A percentile compares a stretch with the other conserved stretches of the same genome.
Conservation (phyloP, 345 rosid species). For the Euphorbia tirucalli region DNA sequence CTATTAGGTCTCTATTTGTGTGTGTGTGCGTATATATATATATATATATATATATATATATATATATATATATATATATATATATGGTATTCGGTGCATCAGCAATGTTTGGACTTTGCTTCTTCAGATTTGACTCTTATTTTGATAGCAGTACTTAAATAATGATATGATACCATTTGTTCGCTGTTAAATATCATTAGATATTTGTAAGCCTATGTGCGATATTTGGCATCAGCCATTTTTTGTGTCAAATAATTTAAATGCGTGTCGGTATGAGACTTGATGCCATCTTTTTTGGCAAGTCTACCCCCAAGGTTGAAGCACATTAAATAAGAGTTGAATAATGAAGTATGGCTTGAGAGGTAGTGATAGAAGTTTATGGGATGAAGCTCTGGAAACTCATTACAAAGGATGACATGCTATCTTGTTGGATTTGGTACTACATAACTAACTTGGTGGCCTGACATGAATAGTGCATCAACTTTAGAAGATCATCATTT, state of each 20-base stretch:
- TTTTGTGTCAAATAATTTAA: not conserved
- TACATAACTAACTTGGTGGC: not conserved
- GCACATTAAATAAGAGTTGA: not conserved
- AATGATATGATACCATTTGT: not conserved
- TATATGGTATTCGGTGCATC: too few relatives aligned
- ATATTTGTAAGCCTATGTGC: not conserved
- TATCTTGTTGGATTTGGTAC: not conserved
- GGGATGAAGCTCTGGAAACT: not conserved
- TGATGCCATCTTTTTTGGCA: not conserved
- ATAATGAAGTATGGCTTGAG: not conserved
- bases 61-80: too few relatives aligned
- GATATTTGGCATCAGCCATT: not conserved
- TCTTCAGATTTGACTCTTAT: not conserved
- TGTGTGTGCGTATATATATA: too few relatives aligned
- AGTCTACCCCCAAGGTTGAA: not conserved
- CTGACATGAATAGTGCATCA: not conserved
- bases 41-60: too few relatives aligned
- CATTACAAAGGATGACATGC: not conserved
- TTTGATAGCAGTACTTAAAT: not conserved
- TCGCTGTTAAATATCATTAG: not conserved
- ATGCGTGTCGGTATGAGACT: not conserved
- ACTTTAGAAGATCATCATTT: not conserved
- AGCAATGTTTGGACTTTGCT: not conserved
- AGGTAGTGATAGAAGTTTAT: not conserved
- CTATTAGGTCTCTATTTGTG: too few relatives aligned